A percentile compares a stretch with the other conserved stretches of the same genome.
Conservation (phyloP, 371 early-diverging fungal species). For the Mucor indicus region DNA sequence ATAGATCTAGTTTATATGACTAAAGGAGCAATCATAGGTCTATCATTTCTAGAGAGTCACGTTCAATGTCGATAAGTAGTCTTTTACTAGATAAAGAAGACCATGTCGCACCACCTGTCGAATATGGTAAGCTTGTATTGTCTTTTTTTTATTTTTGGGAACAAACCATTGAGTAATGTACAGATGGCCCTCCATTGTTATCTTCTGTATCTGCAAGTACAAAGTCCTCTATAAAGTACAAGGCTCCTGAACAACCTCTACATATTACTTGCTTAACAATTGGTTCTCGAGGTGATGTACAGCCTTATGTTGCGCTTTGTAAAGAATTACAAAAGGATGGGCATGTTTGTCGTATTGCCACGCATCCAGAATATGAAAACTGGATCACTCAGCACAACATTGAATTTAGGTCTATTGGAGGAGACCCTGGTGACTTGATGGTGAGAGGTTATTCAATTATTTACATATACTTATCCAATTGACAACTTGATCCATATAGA, state of each 20-base stretch:
- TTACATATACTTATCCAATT: neutral
- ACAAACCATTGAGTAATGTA: no score
- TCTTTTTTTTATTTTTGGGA: neutral
- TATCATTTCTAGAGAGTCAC: constrained; percentile 13
- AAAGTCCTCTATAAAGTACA: neutral
- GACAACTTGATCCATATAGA: constrained; percentile 26
- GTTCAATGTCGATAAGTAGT: constrained; percentile 9
- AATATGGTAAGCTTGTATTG: constrained; percentile 25
- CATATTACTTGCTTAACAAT: constrained; percentile 78
- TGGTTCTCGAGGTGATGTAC: constrained; percentile 84
- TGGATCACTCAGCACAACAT: constrained; percentile 75
- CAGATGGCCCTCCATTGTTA: constrained; percentile 15
- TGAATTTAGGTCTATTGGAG: constrained; percentile 70
- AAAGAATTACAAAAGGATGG: constrained; percentile 71
- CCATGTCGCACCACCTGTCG: constrained; percentile 29
- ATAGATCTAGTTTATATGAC: neutral
- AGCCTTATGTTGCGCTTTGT: constrained; percentile 80
- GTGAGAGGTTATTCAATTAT: constrained; percentile 22
- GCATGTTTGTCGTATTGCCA: constrained; percentile 71
- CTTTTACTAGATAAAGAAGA: constrained; percentile 21
- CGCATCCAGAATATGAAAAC: constrained; percentile 69
- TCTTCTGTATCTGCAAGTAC: constrained; percentile 1
- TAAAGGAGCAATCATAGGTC: neutral
- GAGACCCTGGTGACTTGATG: constrained; percentile 71
- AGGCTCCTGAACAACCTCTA: constrained; percentile 41